Conservation (phyloP, 495 filamentous ascomycete species). For the Podospora didyma region DNA sequence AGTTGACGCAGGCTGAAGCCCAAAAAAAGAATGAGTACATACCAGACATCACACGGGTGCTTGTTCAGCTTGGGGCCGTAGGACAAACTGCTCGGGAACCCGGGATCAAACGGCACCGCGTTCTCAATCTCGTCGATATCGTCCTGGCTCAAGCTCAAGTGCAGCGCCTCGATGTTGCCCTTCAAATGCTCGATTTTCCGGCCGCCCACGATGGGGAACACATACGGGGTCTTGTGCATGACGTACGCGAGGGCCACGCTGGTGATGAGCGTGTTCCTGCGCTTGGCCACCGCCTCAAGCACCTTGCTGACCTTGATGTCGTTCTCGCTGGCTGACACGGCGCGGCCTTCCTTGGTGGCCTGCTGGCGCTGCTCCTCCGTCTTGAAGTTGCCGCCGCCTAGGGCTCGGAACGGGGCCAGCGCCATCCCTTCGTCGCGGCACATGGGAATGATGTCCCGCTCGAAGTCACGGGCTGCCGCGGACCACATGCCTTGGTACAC, state of each 20-base stretch:
- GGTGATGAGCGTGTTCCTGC: conserved; percentile 48
- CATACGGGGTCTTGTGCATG: conserved; percentile 66
- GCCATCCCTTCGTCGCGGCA: conserved; percentile 63
- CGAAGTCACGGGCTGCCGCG: conserved; percentile 59
- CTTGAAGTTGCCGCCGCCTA: conserved; percentile 64
- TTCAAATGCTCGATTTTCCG: conserved; percentile 58
- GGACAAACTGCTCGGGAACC: conserved; percentile 57
- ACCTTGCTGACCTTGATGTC: conserved; percentile 51
- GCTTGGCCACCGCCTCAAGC: conserved; percentile 56
- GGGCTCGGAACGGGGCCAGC: conserved; percentile 57
- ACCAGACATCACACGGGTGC: conserved; percentile 37
- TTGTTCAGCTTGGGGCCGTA: conserved; percentile 35
- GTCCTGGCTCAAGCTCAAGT: conserved; percentile 49
- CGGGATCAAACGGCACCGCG: conserved; percentile 57
- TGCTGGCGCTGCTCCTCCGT: conserved; percentile 40
- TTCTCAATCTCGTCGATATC: conserved; percentile 64
- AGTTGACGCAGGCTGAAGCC: too few species aligned
- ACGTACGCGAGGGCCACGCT: conserved; percentile 71
- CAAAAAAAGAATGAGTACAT: too few species aligned
- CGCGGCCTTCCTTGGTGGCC: conserved; percentile 19
- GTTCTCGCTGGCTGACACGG: conserved; percentile 15
- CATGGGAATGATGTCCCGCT: conserved; percentile 71
- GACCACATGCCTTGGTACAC: conserved; percentile 67
- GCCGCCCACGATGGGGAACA: conserved; percentile 71
- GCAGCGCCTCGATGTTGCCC: conserved; percentile 63